phyloP scores from a whole-genome alignment of 1,139 yeast species.

The Yamadazyma dushanensis region DNA sequence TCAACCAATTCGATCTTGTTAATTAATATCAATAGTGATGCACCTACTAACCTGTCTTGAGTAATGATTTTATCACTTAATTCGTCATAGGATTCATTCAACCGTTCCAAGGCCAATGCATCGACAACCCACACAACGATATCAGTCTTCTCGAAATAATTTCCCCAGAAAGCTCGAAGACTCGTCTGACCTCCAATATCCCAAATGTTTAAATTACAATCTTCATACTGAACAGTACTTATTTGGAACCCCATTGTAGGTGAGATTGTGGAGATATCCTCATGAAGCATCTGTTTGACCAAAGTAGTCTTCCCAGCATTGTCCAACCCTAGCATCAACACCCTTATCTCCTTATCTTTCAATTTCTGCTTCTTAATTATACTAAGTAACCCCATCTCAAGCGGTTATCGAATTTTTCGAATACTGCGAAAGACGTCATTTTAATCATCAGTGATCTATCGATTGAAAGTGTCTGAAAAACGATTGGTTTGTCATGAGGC shows the following conservation, averaged over 20 bases:
- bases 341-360: slow-evolving; percentile 75
- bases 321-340: slow-evolving; percentile 80
- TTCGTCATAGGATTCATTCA: slow-evolving; percentile 66
- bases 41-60: slow-evolving; percentile 71
- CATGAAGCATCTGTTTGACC: slow-evolving; percentile 61
- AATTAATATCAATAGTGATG: slow-evolving; percentile 53
- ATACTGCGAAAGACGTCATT: slow-evolving; percentile 5
- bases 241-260: slow-evolving; percentile 59
- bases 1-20: slow-evolving; percentile 58
- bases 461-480: too few species aligned
- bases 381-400: slow-evolving; percentile 75
- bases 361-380: slow-evolving; percentile 80
- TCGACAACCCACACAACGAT: slow-evolving; percentile 93
- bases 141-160: slow-evolving; percentile 85
- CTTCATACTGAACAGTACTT: slow-evolving; percentile 36
- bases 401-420: too few species aligned
- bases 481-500: slow-evolving; percentile 10
- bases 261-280: slow-evolving; percentile 35
- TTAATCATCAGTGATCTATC: background rate
- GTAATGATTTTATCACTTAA: slow-evolving; percentile 55
- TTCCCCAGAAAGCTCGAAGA: slow-evolving; percentile 83
- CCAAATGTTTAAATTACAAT: slow-evolving; percentile 55
- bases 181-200: slow-evolving; percentile 89
- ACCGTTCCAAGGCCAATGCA: slow-evolving; percentile 57
- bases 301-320: slow-evolving; percentile 88